These are phyloP conservation scores for Sporisorium exsertum DNA, from an alignment of 1,284 basidiomycete species.

Conservation along the genomic window DNA sequence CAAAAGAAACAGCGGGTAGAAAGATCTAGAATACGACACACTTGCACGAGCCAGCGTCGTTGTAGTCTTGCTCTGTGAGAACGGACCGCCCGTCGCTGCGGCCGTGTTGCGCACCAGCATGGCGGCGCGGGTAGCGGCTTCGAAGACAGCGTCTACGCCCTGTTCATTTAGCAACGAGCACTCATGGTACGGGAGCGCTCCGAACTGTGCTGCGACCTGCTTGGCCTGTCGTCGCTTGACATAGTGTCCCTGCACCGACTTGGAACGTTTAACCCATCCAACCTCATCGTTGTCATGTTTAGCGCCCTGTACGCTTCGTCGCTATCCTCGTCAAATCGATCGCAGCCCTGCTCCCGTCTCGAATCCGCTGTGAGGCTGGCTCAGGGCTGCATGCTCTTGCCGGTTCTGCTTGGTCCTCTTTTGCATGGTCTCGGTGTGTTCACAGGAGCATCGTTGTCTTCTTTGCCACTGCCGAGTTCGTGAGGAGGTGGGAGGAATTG, in stretches of 20 bases:
- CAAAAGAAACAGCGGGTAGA: background rate
- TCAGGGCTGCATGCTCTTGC: too few relatives aligned
- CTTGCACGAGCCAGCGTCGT: conserved; percentile 53
- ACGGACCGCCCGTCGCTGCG: conserved; percentile 39
- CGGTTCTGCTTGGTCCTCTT: too few relatives aligned
- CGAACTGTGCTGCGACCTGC: conserved; percentile 71
- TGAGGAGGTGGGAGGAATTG: too few relatives aligned
- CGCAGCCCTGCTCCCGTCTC: too few relatives aligned
- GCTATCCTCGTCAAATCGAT: too few relatives aligned
- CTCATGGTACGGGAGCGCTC: conserved; percentile 71
- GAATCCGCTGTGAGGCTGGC: too few relatives aligned
- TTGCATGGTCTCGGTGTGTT: too few relatives aligned
- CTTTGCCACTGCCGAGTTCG: too few relatives aligned
- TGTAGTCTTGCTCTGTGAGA: conserved; percentile 53
- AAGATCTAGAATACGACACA: conserved; percentile 46
- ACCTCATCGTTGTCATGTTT: too few relatives aligned
- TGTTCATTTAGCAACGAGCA: conserved; percentile 64
- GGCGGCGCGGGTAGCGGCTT: conserved; percentile 62
- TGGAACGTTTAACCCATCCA: too few relatives aligned
- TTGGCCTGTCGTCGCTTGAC: conserved; percentile 71
- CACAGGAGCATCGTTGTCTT: too few relatives aligned
- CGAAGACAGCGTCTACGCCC: conserved; percentile 64
- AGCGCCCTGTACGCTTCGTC: too few relatives aligned
- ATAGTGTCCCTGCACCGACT: conserved; percentile 62
- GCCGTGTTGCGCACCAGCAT: conserved; percentile 58